Conservation (phyloP, 139 green algal species). For the Chlorella sp. region DNA sequence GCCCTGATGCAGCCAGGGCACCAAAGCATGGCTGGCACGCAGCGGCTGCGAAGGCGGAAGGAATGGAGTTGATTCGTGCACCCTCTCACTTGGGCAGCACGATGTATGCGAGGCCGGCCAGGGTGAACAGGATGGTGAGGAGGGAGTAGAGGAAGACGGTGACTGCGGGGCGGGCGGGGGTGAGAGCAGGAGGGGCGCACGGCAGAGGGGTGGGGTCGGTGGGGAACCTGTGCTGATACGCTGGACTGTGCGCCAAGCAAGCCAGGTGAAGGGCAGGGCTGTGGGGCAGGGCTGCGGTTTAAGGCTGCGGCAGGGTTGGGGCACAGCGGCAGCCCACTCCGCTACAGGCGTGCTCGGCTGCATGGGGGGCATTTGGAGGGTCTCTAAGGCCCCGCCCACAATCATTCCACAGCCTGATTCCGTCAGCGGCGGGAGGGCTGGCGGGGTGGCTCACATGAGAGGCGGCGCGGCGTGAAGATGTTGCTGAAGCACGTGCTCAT, state of each 20-base stretch:
- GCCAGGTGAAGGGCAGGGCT: background rate
- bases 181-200: background rate
- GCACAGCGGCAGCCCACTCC: background rate
- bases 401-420: no score
- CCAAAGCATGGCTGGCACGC: background rate
- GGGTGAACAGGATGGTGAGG: conserved; percentile 42
- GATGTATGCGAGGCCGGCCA: conserved; percentile 44
- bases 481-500: conserved; percentile 19
- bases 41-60: background rate
- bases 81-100: conserved; percentile 29
- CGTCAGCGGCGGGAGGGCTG: no score
- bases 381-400: no score
- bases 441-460: conserved; percentile 8
- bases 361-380: no score
- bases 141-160: conserved; percentile 36
- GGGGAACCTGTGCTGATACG: no score
- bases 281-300: background rate
- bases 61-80: no score
- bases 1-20: no score
- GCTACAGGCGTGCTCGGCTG: no score
- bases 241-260: background rate
- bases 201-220: background rate
- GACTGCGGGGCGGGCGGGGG: background rate
- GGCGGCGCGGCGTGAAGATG: conserved; percentile 32
- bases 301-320: background rate